phyloP scores from a whole-genome alignment of 257 asterid species.

The Solanum sparsipilum region DNA sequence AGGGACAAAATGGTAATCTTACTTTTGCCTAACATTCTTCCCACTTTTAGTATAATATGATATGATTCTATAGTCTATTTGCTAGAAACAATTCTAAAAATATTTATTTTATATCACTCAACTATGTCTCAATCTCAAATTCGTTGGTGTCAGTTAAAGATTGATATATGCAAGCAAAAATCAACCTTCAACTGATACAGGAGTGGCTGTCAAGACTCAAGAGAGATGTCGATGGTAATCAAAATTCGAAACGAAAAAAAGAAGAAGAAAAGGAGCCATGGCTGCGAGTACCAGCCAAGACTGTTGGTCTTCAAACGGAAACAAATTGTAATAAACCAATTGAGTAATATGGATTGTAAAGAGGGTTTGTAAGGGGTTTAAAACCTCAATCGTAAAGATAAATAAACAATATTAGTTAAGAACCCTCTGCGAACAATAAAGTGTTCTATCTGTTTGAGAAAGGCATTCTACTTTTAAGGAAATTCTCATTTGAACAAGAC shows the following conservation, averaged over 20 bases:
- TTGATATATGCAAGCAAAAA: neutral
- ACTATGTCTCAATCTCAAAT: neutral
- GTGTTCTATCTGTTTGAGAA: neutral
- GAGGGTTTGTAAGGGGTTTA: neutral
- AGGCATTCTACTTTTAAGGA: neutral
- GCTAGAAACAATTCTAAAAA: neutral
- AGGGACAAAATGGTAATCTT: no score
- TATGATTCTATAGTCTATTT: neutral
- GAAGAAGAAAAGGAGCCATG: neutral
- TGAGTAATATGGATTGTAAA: neutral
- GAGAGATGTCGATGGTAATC: neutral
- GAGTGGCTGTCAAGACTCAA: neutral
- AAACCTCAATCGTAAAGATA: neutral
- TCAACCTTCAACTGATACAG: neutral
- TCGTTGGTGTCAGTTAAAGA: neutral
- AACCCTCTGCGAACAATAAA: neutral
- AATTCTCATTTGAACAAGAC: neutral
- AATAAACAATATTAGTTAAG: neutral
- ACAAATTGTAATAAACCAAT: neutral
- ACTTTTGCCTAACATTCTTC: no score
- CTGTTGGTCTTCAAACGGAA: neutral
- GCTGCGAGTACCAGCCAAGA: neutral
- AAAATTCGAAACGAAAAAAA: neutral
- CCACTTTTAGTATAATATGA: no score
- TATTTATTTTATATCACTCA: neutral